Evolutionary conservation across 768 basidiomycete genomes (phyloP).

Genomic region (Paxillus involutus): DNA sequence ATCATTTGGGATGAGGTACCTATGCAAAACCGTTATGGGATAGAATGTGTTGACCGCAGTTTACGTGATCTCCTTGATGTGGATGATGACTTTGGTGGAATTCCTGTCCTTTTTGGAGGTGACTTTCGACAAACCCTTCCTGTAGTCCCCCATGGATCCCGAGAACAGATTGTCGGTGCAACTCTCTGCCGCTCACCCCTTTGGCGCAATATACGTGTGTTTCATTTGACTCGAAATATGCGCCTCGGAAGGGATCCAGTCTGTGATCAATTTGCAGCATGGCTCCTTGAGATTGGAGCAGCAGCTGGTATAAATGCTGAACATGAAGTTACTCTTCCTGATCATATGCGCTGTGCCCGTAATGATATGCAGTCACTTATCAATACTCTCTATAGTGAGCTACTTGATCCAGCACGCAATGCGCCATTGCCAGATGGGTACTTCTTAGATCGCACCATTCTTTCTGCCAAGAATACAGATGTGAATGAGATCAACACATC

Average conservation of each 20-base stretch:
- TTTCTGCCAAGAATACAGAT: conserved; percentile 27
- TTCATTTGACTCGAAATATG: conserved; percentile 41
- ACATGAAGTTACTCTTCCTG: conserved; percentile 23
- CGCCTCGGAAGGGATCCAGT: conserved; percentile 25
- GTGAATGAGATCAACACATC: conserved; percentile 33
- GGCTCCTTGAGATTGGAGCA: conserved; percentile 39
- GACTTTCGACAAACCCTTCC: conserved; percentile 50
- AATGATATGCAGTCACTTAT: conserved; percentile 22
- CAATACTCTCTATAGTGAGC: conserved; percentile 24
- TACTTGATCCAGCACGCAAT: conserved; percentile 7
- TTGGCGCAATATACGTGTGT: conserved; percentile 34
- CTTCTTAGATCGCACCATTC: conserved; percentile 31
- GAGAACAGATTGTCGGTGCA: conserved; percentile 37
- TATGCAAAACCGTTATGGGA: conserved; percentile 35
- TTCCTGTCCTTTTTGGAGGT: conserved; percentile 47
- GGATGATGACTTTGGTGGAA: conserved; percentile 40
- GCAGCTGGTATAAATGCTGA: conserved; percentile 22
- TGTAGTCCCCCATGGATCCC: conserved; percentile 37
- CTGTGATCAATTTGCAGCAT: conserved; percentile 33
- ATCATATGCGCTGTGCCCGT: conserved; percentile 19
- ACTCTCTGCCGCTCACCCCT: conserved; percentile 34
- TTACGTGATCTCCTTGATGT: conserved; percentile 32
- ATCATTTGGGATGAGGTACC: conserved; percentile 47
- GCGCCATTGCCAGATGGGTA: conserved; percentile 21
- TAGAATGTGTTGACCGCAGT: conserved; percentile 43